Base-by-base conservation (phyloP, 495 filamentous ascomycete genomes). In the Staphylotrichum tortipilum region DNA sequence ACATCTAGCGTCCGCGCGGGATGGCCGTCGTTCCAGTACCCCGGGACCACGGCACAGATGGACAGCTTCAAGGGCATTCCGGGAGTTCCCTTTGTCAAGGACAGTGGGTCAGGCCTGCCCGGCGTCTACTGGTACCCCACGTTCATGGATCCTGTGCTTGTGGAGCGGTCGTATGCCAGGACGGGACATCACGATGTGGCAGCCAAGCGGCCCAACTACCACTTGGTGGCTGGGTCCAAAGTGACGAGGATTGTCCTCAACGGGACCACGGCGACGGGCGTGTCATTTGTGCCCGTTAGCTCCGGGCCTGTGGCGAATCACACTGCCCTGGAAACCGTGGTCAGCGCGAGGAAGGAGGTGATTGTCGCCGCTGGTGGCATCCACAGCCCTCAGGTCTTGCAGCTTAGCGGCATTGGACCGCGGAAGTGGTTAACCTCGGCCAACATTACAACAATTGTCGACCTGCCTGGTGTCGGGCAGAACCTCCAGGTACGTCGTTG, bases 321-420 rank as follows among this genome's bases (percentile, higher is more conserved):
- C 3, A 9, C 19, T 18, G 36, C 29, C 6, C 5, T 33, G 17
- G 19, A 46, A 6, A 68, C 62, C 0, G 53, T 44, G 0, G 65
- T 78, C 4, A 66, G 54, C 17, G 78, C 76, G 0, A 66, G 61
- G 5, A 71, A 69, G 41, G 80, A 84, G 56, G 77, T 82, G 11
- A 77, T 82, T 38, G 35, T 83, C n/a, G 71, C 79, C 1, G 78
- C 78, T 1, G 79, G 79, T 5, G 68, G 70, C 1, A 59, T 83
- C 12, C 76, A 80, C 47, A 78, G 75, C 29, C 78, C 79, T 0
- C 76, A 81, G 40, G 53, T 82, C 4, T 60, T 81, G 5, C 74
- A 80, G 50, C 59, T 80, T 2, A 75, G 70, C 31, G 79, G 79
- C 4, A 72, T 80, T 36, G 79, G 79, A 4, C 68, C 72, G 3